Percentiles rank a stretch among this genome's conserved stretches.
Evolutionary conservation across 805 yeast genomes (phyloP).

Genomic region (Yarrowia porcina): DNA sequence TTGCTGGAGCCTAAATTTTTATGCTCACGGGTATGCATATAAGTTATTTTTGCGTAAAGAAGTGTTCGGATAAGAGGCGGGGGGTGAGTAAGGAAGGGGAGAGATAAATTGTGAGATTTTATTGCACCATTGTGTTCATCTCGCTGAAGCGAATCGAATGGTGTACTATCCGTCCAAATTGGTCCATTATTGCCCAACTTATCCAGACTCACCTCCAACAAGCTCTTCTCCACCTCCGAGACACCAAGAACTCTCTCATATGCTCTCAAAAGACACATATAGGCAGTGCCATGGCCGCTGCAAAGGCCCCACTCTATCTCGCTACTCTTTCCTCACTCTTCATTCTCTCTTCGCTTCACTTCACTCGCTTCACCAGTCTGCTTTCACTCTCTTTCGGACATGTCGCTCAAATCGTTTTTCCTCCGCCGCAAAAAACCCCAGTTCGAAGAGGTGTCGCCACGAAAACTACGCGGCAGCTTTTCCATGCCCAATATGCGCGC

Average conservation of each 20-base stretch:
- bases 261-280: slow-evolving; percentile 15
- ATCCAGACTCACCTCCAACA: too few species aligned
- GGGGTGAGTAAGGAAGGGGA: neutral
- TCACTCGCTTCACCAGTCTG: neutral
- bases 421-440: slow-evolving; percentile 9
- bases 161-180: neutral
- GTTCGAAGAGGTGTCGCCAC: slow-evolving; percentile 20
- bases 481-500: slow-evolving; percentile 20
- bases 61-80: neutral
- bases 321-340: neutral
- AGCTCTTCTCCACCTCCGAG: slow-evolving; percentile 30
- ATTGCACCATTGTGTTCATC: neutral
- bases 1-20: neutral
- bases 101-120: neutral
- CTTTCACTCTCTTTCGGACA: neutral
- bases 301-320: neutral
- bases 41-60: neutral
- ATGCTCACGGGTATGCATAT: slow-evolving; percentile 5
- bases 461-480: neutral
- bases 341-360: neutral
- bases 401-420: slow-evolving; percentile 1
- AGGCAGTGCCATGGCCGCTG: slow-evolving; percentile 12
- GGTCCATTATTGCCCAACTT: neutral
- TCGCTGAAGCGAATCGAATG: neutral
- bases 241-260: slow-evolving; percentile 29